Percentiles rank a stretch among this genome's conserved stretches.
Conservation (phyloP, 2,329 filamentous ascomycete genomes). For the Zalaria sp. region DNA sequence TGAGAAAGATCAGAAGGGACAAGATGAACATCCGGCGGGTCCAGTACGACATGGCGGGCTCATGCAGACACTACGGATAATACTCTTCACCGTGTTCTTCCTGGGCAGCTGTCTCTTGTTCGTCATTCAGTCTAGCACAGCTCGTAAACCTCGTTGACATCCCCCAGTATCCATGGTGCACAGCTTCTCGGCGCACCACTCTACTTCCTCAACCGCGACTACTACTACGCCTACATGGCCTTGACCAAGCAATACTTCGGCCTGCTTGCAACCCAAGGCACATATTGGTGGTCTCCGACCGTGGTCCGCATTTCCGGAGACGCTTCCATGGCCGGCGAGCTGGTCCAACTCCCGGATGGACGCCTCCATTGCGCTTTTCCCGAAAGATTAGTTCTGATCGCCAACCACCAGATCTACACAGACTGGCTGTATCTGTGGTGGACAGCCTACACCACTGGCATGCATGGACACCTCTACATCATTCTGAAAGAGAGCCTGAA, state of each 20-base stretch:
- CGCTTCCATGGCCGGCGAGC: slow-evolving; percentile 61
- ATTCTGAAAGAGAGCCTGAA: slow-evolving; percentile 80
- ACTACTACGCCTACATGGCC: slow-evolving; percentile 75
- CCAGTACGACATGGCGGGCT: slow-evolving; percentile 27
- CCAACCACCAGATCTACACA: slow-evolving; percentile 82
- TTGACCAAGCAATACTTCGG: slow-evolving; percentile 77
- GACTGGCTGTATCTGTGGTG: slow-evolving; percentile 93
- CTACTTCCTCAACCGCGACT: slow-evolving; percentile 58
- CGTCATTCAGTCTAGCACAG: neutral
- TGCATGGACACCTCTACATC: slow-evolving; percentile 81
- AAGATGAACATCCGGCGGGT: slow-evolving; percentile 14
- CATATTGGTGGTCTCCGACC: slow-evolving; percentile 78
- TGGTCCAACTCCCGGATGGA: slow-evolving; percentile 55
- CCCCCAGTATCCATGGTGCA: slow-evolving; percentile 38
- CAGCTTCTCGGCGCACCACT: slow-evolving; percentile 61
- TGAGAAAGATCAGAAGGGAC: neutral
- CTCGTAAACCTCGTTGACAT: neutral
- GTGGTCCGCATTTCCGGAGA: slow-evolving; percentile 73
- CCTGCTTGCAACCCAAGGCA: slow-evolving; percentile 61
- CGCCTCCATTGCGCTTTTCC: slow-evolving; percentile 67
- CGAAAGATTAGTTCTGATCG: slow-evolving; percentile 67
- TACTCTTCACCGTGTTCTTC: slow-evolving; percentile 32
- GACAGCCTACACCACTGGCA: slow-evolving; percentile 72
- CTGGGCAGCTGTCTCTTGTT: slow-evolving; percentile 26
- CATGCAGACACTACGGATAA: slow-evolving; percentile 28